Base-by-base conservation (phyloP, 495 filamentous ascomycete species). In the Talaromyces thailandensis region DNA sequence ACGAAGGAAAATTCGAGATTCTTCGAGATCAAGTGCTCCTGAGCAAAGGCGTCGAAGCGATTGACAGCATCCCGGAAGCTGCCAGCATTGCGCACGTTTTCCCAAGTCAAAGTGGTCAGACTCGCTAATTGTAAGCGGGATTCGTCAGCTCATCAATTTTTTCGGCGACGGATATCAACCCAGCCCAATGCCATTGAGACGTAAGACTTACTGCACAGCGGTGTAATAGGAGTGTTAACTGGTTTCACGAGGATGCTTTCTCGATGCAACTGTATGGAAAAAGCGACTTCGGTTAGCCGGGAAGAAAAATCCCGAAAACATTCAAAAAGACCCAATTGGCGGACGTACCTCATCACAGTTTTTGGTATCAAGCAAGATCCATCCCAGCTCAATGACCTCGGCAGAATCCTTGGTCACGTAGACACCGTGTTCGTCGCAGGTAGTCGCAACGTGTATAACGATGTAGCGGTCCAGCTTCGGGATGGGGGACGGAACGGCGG, bases 371-470 rank as follows among this genome's bases (percentile, higher is more conserved):
- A 98, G 81, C 64, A 98, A 75, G 67, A 98, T 95, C 95, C 94
- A 98, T 53, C 94, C 94, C 68, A 98, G 81, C 82, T 98, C 94
- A 73, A 98, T 98, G 59, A 98, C 95, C 77, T 98, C 94, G 62
- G 94, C 95, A 40, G 93, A 97, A 72, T 98, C 94, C 79, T 96
- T 97, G 35, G 95, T 98, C 58, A 98, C 94, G 76, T 98, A 98
- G 62, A 98, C 95, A 63, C 94, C 94, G 77, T 98, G 94, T 70
- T 98, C 94, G 75, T 98, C 94, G 77, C 94, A 98, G 66, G 94
- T 98, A 31, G 95, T 98, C 63, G 95, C 94, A 67, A 98, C 93
- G 76, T 98, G 94, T 72, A 97, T 94, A 69, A 98, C 90, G 65
- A 96, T 88, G 74, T 96, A 98, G 70, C 92, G 89, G 79, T 98